These are phyloP conservation scores for Penicillium atrosanguineum DNA, from an alignment of 495 filamentous ascomycete genomes.

Conservation along the genomic window DNA sequence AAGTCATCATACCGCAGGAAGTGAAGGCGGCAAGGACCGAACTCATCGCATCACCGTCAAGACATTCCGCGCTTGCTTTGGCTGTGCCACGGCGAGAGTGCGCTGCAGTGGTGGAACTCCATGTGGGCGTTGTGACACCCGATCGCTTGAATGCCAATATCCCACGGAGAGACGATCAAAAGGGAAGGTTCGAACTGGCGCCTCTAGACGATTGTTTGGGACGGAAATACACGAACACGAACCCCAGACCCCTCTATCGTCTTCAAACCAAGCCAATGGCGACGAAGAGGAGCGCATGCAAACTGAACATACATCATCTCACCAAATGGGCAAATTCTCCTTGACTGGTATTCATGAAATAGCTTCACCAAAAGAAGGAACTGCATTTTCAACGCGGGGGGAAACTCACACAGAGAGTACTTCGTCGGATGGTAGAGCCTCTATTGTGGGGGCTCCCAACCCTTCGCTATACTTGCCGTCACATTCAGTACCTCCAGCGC, in stretches of 20 bases:
- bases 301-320: constrained; percentile 3
- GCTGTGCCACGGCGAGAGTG: constrained; percentile 54
- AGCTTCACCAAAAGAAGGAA: constrained; percentile 9
- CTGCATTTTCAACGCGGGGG: background rate
- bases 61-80: constrained; percentile 51
- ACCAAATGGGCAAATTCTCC: constrained; percentile 25
- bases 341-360: constrained; percentile 6
- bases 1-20: constrained; percentile 45
- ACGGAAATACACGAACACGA: constrained; percentile 14
- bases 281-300: background rate
- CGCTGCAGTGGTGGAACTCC: constrained; percentile 54
- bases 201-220: constrained; percentile 6
- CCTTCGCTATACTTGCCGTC: constrained; percentile 10
- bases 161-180: constrained; percentile 45
- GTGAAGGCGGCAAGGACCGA: constrained; percentile 38
- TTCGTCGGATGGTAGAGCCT: constrained; percentile 4
- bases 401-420: background rate
- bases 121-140: constrained; percentile 52
- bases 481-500: background rate
- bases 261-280: background rate
- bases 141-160: constrained; percentile 52
- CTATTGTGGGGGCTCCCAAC: constrained; percentile 2
- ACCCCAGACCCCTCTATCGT: constrained; percentile 7
- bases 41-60: constrained; percentile 45
- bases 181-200: constrained; percentile 24